Conservation (phyloP, 164 flowering plant species). For the Akebia trifoliata region DNA sequence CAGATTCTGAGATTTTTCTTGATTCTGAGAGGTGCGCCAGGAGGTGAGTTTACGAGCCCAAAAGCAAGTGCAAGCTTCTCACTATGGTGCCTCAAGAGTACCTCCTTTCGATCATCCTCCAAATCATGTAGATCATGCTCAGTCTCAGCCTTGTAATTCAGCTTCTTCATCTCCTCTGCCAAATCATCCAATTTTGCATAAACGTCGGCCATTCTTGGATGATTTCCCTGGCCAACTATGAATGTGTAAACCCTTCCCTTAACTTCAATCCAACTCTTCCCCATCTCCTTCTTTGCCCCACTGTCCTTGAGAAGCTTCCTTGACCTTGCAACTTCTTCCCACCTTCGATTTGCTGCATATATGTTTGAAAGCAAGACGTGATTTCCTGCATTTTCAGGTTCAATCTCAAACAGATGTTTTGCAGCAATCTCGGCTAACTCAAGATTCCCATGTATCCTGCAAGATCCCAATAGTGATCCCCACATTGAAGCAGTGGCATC, state of each 20-base stretch:
- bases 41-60: conserved; percentile 54
- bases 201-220: conserved; percentile 52
- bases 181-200: conserved; percentile 49
- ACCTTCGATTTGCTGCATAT: conserved; percentile 61
- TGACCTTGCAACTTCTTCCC: conserved; percentile 58
- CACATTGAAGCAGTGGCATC: conserved; percentile 70
- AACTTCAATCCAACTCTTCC: conserved; percentile 80
- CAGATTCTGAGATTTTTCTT: conserved; percentile 80
- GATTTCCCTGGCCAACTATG: conserved; percentile 60
- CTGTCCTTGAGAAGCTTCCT: conserved; percentile 63
- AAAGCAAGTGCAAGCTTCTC: conserved; percentile 80
- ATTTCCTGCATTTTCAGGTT: conserved; percentile 72
- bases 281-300: conserved; percentile 59
- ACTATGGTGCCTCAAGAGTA: conserved; percentile 66
- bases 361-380: conserved; percentile 67
- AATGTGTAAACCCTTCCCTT: conserved; percentile 63
- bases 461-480: conserved; percentile 77
- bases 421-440: conserved; percentile 75
- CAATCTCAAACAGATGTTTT: conserved; percentile 51
- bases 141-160: conserved; percentile 39
- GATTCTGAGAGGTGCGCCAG: conserved; percentile 53
- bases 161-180: conserved; percentile 48
- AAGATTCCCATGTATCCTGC: conserved; percentile 55
- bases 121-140: conserved; percentile 65
- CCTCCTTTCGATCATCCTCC: conserved; percentile 45